Evolutionary conservation across 2,329 filamentous ascomycete genomes (phyloP).

Genomic region (Geosmithia morbida): DNA sequence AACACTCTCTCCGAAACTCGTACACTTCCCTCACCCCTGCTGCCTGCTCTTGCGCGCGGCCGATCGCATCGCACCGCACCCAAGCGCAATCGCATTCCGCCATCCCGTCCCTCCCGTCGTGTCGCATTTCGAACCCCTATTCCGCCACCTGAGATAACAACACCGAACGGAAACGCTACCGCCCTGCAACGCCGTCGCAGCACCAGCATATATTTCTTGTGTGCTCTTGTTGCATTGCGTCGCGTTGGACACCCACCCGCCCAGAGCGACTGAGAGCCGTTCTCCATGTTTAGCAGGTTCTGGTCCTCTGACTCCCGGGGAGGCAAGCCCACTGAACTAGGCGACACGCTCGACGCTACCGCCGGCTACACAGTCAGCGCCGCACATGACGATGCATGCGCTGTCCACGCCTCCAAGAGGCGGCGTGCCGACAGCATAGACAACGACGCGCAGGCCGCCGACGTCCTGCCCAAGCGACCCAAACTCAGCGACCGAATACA

Average conservation of each 20-base stretch:
- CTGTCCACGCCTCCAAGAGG: constrained; percentile 21
- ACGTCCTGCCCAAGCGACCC: constrained; percentile 25
- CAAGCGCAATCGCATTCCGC: background rate
- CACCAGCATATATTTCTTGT: background rate
- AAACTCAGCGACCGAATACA: constrained; percentile 1
- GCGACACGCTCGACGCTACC: constrained; percentile 15
- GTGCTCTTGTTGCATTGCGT: constrained; percentile 1
- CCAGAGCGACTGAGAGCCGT: background rate
- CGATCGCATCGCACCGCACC: constrained; percentile 1
- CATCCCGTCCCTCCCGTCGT: too few relatives aligned
- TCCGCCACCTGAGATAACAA: background rate
- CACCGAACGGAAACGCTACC: background rate
- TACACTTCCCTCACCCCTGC: background rate
- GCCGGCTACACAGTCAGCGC: background rate
- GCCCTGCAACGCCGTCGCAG: background rate
- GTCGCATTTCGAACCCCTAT: background rate
- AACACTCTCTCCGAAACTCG: background rate
- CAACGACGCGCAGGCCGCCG: constrained; percentile 9
- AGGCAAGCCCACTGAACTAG: constrained; percentile 22
- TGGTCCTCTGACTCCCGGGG: constrained; percentile 44
- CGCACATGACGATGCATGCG: constrained; percentile 6
- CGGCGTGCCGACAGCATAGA: constrained; percentile 18
- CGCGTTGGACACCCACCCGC: background rate
- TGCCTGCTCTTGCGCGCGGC: background rate
- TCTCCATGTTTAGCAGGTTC: constrained; percentile 43